Percentiles rank a stretch among this genome's conserved stretches.
phyloP scores from a whole-genome alignment of 345 rosid species.

The Bretschneidera sinensis region DNA sequence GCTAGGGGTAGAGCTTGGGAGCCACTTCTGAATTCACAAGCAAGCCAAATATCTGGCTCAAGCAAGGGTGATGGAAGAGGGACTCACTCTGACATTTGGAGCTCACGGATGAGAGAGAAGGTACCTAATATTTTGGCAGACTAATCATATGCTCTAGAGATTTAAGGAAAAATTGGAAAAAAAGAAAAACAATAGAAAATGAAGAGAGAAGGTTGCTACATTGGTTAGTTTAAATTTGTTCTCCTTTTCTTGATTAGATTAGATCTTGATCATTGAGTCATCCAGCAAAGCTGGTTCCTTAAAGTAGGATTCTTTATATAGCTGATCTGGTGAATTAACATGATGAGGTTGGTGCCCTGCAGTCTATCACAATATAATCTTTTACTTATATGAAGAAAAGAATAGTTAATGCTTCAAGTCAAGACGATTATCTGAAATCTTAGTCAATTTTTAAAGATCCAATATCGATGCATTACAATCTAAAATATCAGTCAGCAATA shows the following conservation, averaged over 20 bases:
- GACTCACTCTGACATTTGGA: constrained; percentile 53
- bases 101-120: constrained; percentile 78
- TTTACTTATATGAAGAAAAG: too few species aligned
- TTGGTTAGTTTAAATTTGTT: not conserved
- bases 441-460: not conserved
- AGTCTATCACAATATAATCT: not conserved
- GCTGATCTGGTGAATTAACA: not conserved
- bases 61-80: constrained; percentile 35
- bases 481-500: constrained; percentile 4
- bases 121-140: constrained; percentile 26
- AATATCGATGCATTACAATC: not conserved
- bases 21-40: constrained; percentile 65
- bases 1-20: constrained; percentile 54
- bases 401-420: not conserved
- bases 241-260: not conserved
- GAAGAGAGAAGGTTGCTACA: too few species aligned
- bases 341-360: not conserved
- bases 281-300: constrained; percentile 3
- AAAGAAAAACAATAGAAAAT: not conserved
- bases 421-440: not conserved
- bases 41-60: constrained; percentile 53
- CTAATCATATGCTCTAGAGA: not conserved
- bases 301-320: not conserved
- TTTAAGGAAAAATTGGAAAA: not conserved
- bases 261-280: too few species aligned